phyloP scores from a whole-genome alignment of 2,329 filamentous ascomycete genomes.

The Epicoccum nigrum region DNA sequence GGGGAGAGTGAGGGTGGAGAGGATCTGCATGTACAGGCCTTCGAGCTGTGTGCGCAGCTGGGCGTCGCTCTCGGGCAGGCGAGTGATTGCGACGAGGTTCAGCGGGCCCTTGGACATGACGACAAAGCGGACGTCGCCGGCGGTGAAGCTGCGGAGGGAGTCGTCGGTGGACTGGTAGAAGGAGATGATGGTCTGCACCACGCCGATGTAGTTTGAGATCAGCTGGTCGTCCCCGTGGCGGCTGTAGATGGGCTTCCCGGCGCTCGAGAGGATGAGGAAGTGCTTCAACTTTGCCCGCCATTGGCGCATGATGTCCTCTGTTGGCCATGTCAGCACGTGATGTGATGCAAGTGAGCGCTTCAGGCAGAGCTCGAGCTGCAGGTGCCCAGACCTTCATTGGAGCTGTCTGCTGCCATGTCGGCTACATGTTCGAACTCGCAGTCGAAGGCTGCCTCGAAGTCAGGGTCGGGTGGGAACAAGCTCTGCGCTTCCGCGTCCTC shows the following conservation, averaged over 20 bases:
- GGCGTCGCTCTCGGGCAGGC: constrained; percentile 86
- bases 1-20: constrained; percentile 92
- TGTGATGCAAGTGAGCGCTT: too few species aligned
- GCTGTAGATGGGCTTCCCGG: constrained; percentile 97
- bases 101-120: constrained; percentile 83
- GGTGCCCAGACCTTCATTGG: constrained; percentile 67
- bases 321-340: constrained; percentile 37
- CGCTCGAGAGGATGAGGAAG: constrained; percentile 93
- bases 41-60: constrained; percentile 89
- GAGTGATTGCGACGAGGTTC: constrained; percentile 92
- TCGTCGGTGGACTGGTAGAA: constrained; percentile 87
- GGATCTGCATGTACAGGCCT: constrained; percentile 95
- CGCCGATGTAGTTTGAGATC: constrained; percentile 91
- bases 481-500: constrained; percentile 61
- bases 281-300: constrained; percentile 97
- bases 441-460: constrained; percentile 69
- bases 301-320: constrained; percentile 62
- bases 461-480: constrained; percentile 52
- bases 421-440: constrained; percentile 80
- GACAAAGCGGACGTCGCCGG: constrained; percentile 85
- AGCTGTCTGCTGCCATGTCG: constrained; percentile 59
- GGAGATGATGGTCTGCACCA: constrained; percentile 96
- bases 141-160: constrained; percentile 80
- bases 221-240: constrained; percentile 88
- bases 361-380: too few species aligned